Percentiles rank a stretch among this genome's conserved stretches.
Evolutionary conservation across 148 eudicot species (phyloP).

Genomic region (Chenopodium berlandieri): DNA sequence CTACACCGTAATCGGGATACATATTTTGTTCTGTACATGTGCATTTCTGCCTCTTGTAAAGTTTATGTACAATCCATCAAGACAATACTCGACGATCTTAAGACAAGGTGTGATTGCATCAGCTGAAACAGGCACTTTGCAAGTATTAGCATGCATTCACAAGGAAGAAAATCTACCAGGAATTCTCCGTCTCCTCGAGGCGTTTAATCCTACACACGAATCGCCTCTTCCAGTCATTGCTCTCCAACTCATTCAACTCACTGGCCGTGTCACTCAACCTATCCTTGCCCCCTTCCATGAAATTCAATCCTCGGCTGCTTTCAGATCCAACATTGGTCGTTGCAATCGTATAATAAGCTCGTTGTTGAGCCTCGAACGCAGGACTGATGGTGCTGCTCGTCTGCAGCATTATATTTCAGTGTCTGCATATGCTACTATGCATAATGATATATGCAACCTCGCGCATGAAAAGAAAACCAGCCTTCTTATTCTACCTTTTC

Average conservation of each 20-base stretch:
- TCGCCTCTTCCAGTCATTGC: conserved; percentile 13
- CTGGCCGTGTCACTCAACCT: conserved; percentile 24
- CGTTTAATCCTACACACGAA: conserved; percentile 9
- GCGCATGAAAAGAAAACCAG: conserved; percentile 18
- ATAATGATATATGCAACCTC: conserved; percentile 19
- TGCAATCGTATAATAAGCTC: conserved; percentile 21
- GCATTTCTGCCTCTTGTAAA: conserved; percentile 6
- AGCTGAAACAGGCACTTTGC: conserved; percentile 1
- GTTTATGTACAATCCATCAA: conserved; percentile 20
- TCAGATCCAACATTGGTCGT: conserved; percentile 18
- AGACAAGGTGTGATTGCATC: conserved; percentile 18
- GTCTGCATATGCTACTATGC: conserved; percentile 24
- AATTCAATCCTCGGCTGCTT: conserved; percentile 21
- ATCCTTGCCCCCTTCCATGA: conserved; percentile 23
- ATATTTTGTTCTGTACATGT: not conserved
- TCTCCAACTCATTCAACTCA: conserved; percentile 24
- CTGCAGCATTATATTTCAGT: conserved; percentile 24
- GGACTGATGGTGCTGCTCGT: conserved; percentile 14
- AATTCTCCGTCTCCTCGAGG: conserved; percentile 17
- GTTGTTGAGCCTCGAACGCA: conserved; percentile 13
- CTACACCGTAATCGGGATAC: not conserved
- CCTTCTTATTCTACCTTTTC: conserved; percentile 17
- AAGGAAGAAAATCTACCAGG: conserved; percentile 26
- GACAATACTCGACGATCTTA: conserved; percentile 15
- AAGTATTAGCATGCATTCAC: conserved; percentile 21